Base-by-base conservation (phyloP, 441 rosid species). In the California macrophylla region DNA sequence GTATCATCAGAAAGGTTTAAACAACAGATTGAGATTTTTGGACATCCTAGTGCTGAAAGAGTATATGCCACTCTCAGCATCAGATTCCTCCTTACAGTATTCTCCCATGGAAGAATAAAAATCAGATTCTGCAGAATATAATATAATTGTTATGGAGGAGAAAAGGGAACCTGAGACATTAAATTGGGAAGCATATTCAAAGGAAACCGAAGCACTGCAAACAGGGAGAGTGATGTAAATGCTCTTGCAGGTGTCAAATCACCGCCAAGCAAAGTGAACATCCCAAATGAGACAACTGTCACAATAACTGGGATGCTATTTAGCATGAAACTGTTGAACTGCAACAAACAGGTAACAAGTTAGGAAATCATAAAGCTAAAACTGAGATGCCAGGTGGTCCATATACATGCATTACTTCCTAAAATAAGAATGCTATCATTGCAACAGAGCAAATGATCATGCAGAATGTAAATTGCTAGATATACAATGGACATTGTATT, bases 161-260 rank as follows among this genome's bases (percentile, higher is more conserved):
- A 62, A 80, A 68, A 69, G 72, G 34, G 56, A 72, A 96, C 99
- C 97, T 93, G 99, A 76, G 97, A 89, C 70, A 96, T 91, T 69
- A 89, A 80, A 80, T 87, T 96, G 23, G 97, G 98, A 66, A 96
- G 99, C 97, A 96, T 85, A 82, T 84, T 86, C 66, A 91, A 85
- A 52, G 98, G 99, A 76, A 89, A 96, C 40, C 99, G 96, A 77
- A 96, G 96, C 73, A 96, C 99, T 15, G 97, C 79, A 79, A 95
- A 92, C 74, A 96, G 85, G 70, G 99, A 93, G 62, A 96, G 90
- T 40, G 98, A 82, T 38, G 98, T 96, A 82, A 96, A 96, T 79
- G 99, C 99, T 85, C 94, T 86, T 38, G 99, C 90, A 78, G 99
- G 99, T 79, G 99, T 91, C 83, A 93, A 83, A 84, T 93, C 85